Percentiles rank a stretch among this genome's conserved stretches.
Evolutionary conservation across 305 asterid genomes (phyloP).

Genomic region (Ilex paraguariensis): DNA sequence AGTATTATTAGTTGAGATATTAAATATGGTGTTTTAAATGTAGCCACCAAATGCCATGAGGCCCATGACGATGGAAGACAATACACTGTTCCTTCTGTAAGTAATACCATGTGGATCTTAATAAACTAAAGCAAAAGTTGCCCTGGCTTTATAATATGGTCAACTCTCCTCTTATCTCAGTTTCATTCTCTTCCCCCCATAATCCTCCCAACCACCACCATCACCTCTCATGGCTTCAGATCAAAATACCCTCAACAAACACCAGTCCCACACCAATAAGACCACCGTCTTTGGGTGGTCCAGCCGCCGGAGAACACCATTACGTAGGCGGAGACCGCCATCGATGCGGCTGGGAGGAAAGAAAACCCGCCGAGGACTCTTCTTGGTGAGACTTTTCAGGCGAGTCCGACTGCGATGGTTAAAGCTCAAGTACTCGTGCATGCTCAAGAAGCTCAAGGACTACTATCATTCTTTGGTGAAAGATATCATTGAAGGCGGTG

Average conservation of each 20-base stretch:
- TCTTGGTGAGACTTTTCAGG: constrained; percentile 31
- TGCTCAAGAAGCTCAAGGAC: constrained; percentile 42
- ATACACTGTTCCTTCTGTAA: no score
- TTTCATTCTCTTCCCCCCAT: not conserved
- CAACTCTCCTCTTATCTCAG: no score
- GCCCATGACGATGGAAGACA: no score
- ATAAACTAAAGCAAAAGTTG: no score
- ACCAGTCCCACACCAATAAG: not conserved
- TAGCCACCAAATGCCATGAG: no score
- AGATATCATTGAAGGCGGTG: constrained; percentile 40
- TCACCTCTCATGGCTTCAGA: constrained; percentile 12
- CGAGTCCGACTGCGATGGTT: constrained; percentile 41
- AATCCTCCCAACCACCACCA: not conserved
- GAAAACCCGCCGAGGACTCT: constrained; percentile 36
- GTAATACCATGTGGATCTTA: no score
- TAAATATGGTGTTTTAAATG: no score
- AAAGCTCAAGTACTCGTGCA: constrained; percentile 26
- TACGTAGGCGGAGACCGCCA: constrained; percentile 35
- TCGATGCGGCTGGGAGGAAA: constrained; percentile 51
- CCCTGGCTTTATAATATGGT: no score
- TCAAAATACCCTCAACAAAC: constrained; percentile 2
- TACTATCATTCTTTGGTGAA: constrained; percentile 29
- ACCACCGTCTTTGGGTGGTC: constrained; percentile 27
- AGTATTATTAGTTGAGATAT: no score
- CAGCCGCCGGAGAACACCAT: constrained; percentile 35